Conservation (phyloP, 139 green algal species). For the Nannochloris sp. region DNA sequence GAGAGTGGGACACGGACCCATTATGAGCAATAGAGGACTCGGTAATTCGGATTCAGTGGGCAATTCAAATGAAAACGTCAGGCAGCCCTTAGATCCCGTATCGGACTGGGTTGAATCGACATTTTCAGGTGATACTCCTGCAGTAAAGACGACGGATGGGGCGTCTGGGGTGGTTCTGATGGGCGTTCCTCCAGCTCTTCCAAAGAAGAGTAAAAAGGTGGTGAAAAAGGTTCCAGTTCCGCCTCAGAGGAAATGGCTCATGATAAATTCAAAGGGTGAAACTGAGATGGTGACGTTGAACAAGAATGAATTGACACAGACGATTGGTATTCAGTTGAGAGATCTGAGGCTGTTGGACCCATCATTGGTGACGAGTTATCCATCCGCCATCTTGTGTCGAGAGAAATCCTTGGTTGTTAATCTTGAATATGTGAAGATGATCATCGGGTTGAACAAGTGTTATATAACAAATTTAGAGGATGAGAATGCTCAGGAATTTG, state of each 20-base stretch:
- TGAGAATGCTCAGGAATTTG: conserved; percentile 18
- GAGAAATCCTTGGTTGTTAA: conserved; percentile 32
- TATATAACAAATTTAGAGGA: conserved; percentile 35
- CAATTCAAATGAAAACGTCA: not conserved
- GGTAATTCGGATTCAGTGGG: too few relatives aligned
- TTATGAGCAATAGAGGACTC: too few relatives aligned
- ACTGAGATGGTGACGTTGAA: conserved; percentile 13
- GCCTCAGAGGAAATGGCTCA: conserved; percentile 15
- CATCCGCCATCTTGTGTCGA: conserved; percentile 37
- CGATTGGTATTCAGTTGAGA: conserved; percentile 25
- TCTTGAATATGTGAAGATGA: conserved; percentile 36
- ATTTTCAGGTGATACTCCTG: not conserved
- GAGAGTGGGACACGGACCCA: too few relatives aligned
- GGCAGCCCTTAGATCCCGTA: not conserved
- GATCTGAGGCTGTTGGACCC: conserved; percentile 33
- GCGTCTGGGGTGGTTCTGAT: not conserved
- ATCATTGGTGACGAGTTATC: conserved; percentile 31
- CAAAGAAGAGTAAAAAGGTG: not conserved
- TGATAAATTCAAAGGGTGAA: conserved; percentile 4
- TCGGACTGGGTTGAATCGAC: conserved; percentile 15
- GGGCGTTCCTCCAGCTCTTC: not conserved
- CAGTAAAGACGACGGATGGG: not conserved
- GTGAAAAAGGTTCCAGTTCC: conserved; percentile 2
- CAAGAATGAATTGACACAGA: conserved; percentile 17
- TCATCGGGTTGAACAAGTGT: conserved; percentile 22